Evolutionary conservation across 2,329 filamentous ascomycete genomes (phyloP).

Genomic region (Trichoderma endophyticum): DNA sequence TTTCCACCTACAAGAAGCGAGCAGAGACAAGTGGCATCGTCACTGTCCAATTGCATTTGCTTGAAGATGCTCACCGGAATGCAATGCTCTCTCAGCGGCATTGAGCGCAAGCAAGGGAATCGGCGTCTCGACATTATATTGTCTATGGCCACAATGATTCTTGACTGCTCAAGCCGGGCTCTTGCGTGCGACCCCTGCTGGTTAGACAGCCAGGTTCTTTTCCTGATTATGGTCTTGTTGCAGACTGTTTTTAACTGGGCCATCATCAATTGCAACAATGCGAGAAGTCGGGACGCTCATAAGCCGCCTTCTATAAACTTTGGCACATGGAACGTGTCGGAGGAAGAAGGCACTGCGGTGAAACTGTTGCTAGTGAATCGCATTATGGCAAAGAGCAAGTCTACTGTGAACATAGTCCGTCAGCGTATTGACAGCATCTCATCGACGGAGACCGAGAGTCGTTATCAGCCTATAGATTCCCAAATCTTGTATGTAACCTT

Average conservation of each 20-base stretch:
- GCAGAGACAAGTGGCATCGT: not conserved
- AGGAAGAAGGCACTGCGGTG: not conserved
- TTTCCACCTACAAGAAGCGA: not conserved
- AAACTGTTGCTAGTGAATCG: not conserved
- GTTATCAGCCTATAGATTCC: not conserved
- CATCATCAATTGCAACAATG: not conserved
- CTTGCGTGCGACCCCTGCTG: not conserved
- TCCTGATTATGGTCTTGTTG: not conserved
- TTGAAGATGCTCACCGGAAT: not conserved
- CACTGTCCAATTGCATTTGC: not conserved
- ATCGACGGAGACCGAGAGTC: not conserved
- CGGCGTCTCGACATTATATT: not conserved
- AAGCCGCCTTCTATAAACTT: not conserved
- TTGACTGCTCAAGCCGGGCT: not conserved
- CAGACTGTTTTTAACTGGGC: not conserved
- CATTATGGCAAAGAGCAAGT: not conserved
- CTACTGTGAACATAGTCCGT: not conserved
- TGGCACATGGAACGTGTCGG: not conserved
- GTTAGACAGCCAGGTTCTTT: not conserved
- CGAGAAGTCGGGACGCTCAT: not conserved
- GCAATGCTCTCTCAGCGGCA: not conserved
- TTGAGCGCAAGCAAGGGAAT: not conserved
- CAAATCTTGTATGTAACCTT: not conserved
- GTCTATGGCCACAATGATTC: not conserved
- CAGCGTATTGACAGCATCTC: not conserved